phyloP scores from a whole-genome alignment of 228 moss, liverwort and hornwort genomes.

The Sphagnum magellanicum region DNA sequence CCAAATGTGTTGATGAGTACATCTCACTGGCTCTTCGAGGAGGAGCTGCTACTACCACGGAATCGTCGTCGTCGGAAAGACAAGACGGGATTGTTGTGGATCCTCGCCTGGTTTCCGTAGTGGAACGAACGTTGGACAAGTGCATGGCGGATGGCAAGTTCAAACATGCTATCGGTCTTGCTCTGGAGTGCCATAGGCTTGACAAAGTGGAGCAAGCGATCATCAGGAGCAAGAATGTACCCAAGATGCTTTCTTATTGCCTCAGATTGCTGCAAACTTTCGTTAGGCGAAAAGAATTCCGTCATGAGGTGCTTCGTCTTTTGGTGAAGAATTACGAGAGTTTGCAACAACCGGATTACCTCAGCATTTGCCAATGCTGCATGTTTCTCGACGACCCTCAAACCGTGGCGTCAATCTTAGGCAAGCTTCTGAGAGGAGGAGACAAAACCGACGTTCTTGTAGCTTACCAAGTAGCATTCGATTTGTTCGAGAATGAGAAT shows the following conservation, averaged over 20 bases:
- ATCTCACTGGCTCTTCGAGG: conserved; percentile 35
- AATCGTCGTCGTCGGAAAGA: conserved; percentile 40
- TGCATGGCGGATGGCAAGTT: conserved; percentile 75
- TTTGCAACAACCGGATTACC: conserved; percentile 56
- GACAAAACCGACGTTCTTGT: conserved; percentile 30
- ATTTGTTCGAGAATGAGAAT: conserved; percentile 89
- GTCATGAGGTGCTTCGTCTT: conserved; percentile 73
- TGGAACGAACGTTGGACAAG: conserved; percentile 84
- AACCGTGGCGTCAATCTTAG: conserved; percentile 36
- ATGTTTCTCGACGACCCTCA: conserved; percentile 84
- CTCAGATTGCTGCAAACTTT: conserved; percentile 88
- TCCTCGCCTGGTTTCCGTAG: conserved; percentile 58
- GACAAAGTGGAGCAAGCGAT: conserved; percentile 94
- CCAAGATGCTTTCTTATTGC: conserved; percentile 56
- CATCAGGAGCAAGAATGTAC: conserved; percentile 46
- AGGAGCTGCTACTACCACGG: conserved; percentile 12
- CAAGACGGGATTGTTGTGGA: conserved; percentile 40
- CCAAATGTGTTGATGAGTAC: conserved; percentile 93
- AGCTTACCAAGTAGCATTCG: conserved; percentile 95
- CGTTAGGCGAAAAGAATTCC: conserved; percentile 68
- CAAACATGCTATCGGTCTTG: conserved; percentile 88
- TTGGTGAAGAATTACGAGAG: conserved; percentile 70
- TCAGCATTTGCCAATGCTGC: conserved; percentile 89
- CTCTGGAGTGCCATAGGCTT: conserved; percentile 85
- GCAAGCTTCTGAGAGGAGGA: background rate